phyloP scores from a whole-genome alignment of 164 flowering plant genomes.

The Warburgia ugandensis region DNA sequence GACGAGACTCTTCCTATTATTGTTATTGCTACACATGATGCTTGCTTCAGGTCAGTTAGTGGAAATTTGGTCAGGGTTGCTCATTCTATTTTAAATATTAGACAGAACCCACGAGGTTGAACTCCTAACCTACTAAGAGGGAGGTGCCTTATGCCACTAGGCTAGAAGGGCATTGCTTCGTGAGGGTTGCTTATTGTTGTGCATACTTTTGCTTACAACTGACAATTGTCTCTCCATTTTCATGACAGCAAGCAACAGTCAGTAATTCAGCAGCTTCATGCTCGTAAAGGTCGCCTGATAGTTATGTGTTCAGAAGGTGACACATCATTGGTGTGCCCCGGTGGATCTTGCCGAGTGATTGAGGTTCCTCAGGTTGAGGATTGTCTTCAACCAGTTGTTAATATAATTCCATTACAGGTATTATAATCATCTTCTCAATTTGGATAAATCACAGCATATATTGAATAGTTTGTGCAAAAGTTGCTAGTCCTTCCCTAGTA shows the following conservation, averaged over 20 bases:
- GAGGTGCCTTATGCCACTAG: too few relatives aligned
- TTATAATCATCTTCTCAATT: not conserved
- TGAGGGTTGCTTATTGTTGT: not conserved
- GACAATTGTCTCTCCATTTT: slow-evolving; percentile 8
- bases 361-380: slow-evolving; percentile 95
- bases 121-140: too few relatives aligned
- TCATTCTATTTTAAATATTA: too few relatives aligned
- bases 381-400: slow-evolving; percentile 93
- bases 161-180: too few relatives aligned
- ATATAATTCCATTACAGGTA: slow-evolving; percentile 95
- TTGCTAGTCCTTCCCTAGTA: too few relatives aligned
- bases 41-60: slow-evolving; percentile 72
- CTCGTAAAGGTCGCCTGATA: slow-evolving; percentile 88
- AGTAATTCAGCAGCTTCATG: slow-evolving; percentile 94
- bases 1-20: slow-evolving; percentile 92
- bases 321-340: slow-evolving; percentile 51
- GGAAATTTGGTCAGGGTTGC: too few relatives aligned
- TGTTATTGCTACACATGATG: slow-evolving; percentile 90
- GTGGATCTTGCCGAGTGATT: slow-evolving; percentile 67
- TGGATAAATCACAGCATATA: too few relatives aligned
- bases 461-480: too few relatives aligned
- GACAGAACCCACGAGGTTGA: too few relatives aligned
- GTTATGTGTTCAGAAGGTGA: slow-evolving; percentile 93
- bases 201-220: not conserved
- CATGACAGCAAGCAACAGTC: slow-evolving; percentile 93